Conservation (phyloP, 139 green algal genomes). For the Prasinococcaceae sp. region DNA sequence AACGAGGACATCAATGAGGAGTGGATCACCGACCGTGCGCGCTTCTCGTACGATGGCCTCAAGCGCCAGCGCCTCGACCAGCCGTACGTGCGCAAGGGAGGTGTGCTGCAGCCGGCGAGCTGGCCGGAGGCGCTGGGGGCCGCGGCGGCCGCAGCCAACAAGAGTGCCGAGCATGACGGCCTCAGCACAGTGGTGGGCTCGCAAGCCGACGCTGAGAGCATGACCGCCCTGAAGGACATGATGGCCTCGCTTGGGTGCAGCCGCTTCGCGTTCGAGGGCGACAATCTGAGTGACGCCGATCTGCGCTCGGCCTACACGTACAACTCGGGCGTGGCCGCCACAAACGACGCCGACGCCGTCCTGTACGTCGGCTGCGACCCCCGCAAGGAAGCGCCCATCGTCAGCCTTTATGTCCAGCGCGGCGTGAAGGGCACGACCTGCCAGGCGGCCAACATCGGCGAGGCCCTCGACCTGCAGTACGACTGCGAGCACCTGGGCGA, state of each 20-base stretch:
- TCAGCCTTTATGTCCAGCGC: constrained; percentile 57
- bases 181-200: constrained; percentile 67
- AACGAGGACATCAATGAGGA: constrained; percentile 98
- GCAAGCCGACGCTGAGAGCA: constrained; percentile 82
- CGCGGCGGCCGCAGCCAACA: constrained; percentile 21
- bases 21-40: constrained; percentile 90
- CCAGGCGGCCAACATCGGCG: constrained; percentile 61
- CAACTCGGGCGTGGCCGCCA: constrained; percentile 67
- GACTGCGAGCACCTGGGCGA: constrained; percentile 66
- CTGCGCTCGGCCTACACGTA: constrained; percentile 73
- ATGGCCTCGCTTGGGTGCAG: constrained; percentile 19
- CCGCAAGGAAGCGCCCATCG: constrained; percentile 79
- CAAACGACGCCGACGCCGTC: constrained; percentile 80
- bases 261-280: constrained; percentile 19
- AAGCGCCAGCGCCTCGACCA: constrained; percentile 76
- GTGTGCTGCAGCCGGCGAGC: constrained; percentile 32
- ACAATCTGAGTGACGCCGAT: constrained; percentile 53
- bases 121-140: constrained; percentile 64
- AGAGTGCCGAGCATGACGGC: constrained; percentile 30
- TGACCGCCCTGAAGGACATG: constrained; percentile 68
- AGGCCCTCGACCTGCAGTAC: constrained; percentile 82
- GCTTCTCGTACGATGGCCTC: constrained; percentile 94
- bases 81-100: constrained; percentile 38
- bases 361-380: constrained; percentile 88
- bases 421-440: constrained; percentile 18